Percentiles rank a stretch among this genome's conserved stretches.
phyloP scores from a whole-genome alignment of 768 basidiomycete species.

The Serendipita vermifera region DNA sequence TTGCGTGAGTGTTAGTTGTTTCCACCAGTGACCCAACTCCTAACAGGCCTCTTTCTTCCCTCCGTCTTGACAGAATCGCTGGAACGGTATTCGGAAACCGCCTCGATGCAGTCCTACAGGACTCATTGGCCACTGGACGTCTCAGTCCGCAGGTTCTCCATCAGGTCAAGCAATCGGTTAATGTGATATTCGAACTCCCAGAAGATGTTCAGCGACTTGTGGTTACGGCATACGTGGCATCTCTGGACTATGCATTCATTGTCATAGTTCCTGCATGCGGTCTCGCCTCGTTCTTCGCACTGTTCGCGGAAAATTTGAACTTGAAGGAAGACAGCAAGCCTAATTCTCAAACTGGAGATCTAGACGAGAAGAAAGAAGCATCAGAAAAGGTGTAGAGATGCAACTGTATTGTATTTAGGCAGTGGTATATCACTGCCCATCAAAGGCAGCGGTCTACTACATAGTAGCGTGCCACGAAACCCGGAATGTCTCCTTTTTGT shows the following conservation, averaged over 20 bases:
- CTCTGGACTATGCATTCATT: neutral
- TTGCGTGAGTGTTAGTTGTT: neutral
- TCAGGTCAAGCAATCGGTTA: neutral
- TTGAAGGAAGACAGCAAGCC: neutral
- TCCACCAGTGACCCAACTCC: neutral
- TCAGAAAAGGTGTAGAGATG: too few species aligned
- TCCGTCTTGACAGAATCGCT: neutral
- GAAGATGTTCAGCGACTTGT: neutral
- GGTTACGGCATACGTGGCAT: neutral
- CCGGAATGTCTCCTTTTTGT: too few species aligned
- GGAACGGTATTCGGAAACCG: conserved; percentile 2
- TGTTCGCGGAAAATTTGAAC: conserved; percentile 3
- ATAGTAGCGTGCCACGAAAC: too few species aligned
- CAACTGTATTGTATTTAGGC: too few species aligned
- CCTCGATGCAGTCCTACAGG: neutral
- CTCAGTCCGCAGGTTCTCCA: neutral
- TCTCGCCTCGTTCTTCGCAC: neutral
- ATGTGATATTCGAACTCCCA: neutral
- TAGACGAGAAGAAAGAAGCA: neutral
- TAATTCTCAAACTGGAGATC: neutral
- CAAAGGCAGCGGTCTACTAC: too few species aligned
- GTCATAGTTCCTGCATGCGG: neutral
- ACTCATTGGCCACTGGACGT: neutral
- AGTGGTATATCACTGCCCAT: too few species aligned
- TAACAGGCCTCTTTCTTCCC: neutral